phyloP scores from a whole-genome alignment of 2,329 filamentous ascomycete genomes.

The Lachnellula suecica region DNA sequence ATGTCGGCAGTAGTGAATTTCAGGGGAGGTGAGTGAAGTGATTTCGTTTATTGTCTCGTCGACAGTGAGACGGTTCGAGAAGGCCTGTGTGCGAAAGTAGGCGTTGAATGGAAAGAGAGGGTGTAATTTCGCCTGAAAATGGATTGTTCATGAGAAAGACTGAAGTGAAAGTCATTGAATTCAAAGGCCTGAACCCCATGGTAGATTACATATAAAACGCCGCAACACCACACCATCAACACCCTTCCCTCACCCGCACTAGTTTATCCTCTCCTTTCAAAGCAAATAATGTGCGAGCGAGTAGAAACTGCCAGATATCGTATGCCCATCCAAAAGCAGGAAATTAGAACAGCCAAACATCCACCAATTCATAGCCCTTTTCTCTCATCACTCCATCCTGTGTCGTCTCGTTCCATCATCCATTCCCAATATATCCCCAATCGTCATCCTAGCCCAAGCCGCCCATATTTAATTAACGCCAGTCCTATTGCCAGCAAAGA shows the following conservation, averaged over 20 bases:
- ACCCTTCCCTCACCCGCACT: neutral
- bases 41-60: no score
- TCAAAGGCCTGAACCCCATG: neutral
- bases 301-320: neutral
- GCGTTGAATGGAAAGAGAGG: no score
- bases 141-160: no score
- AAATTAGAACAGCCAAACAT: neutral
- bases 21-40: no score
- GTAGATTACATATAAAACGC: neutral
- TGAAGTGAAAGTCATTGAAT: neutral
- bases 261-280: neutral
- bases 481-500: conserved; percentile 2
- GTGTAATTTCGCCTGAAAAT: no score
- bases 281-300: neutral
- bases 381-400: neutral
- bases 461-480: conserved; percentile 2
- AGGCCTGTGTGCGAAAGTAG: no score
- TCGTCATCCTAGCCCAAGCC: neutral
- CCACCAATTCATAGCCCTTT: neutral
- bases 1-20: no score
- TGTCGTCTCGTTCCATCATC: neutral
- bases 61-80: no score
- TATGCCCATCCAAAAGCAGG: neutral
- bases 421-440: neutral
- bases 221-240: neutral